These are phyloP conservation scores for Cylindrodendrum hubeiense DNA, from an alignment of 2,329 filamentous ascomycete genomes.

Conservation along the genomic window DNA sequence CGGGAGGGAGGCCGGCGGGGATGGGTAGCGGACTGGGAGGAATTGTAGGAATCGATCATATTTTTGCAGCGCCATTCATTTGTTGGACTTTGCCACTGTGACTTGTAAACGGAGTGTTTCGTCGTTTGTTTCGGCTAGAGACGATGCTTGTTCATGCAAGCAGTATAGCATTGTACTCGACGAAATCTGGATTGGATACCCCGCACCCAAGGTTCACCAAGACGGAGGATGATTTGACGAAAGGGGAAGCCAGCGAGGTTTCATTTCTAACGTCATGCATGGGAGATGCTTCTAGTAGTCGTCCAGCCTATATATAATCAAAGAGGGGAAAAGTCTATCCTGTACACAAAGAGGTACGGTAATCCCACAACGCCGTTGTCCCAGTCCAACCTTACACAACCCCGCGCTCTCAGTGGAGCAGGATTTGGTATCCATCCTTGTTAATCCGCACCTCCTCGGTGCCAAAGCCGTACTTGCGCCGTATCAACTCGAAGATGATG, in stretches of 20 bases:
- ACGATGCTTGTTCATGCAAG: background rate
- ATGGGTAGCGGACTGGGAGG: conserved; percentile 31
- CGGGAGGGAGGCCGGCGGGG: conserved; percentile 32
- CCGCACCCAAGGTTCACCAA: background rate
- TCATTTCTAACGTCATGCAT: conserved; percentile 23
- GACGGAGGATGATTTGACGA: background rate
- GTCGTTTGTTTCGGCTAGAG: background rate
- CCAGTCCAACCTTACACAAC: background rate
- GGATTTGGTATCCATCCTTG: conserved; percentile 78
- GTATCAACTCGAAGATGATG: conserved; percentile 83
- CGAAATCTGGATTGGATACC: background rate
- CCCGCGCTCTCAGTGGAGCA: conserved; percentile 57
- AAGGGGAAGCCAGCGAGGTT: conserved; percentile 1
- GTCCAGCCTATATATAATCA: background rate
- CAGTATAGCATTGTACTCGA: background rate
- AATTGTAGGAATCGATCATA: conserved; percentile 45
- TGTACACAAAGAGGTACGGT: conserved; percentile 6
- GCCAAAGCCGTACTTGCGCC: conserved; percentile 77
- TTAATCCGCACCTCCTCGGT: conserved; percentile 73
- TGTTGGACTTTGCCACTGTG: conserved; percentile 4
- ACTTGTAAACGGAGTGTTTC: background rate
- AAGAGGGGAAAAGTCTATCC: conserved; percentile 23
- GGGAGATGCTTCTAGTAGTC: conserved; percentile 19
- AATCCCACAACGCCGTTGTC: conserved; percentile 25
- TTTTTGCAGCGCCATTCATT: conserved; percentile 34